Conservation (phyloP, 306 rosid genomes). For the Castanea sativa region DNA sequence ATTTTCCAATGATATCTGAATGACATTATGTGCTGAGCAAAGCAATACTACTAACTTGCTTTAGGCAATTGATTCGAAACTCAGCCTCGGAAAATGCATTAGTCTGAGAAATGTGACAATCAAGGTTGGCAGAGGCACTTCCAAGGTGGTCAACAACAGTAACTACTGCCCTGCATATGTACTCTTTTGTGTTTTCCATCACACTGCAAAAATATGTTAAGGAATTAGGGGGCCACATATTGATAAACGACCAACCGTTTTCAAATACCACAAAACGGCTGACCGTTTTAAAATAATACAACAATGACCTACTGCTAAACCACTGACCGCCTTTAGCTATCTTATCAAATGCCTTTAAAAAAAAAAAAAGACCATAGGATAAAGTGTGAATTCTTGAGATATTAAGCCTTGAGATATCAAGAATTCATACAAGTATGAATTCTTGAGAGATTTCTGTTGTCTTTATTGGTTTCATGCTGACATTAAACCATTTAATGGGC, state of each 20-base stretch:
- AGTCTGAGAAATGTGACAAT: constrained; percentile 54
- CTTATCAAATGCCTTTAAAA: no score
- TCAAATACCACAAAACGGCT: not conserved
- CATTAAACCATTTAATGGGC: no score
- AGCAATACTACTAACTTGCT: constrained; percentile 48
- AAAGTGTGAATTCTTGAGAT: no score
- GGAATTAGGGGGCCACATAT: not conserved
- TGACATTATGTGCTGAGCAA: not conserved
- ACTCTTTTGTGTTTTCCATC: constrained; percentile 72
- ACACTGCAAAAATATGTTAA: constrained; percentile 46
- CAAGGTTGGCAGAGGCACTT: constrained; percentile 63
- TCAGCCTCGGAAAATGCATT: constrained; percentile 61
- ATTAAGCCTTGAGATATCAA: no score
- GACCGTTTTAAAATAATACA: not conserved
- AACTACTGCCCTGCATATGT: constrained; percentile 68
- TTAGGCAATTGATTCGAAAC: constrained; percentile 56
- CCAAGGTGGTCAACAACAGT: constrained; percentile 94
- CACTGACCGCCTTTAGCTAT: no score
- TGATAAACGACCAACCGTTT: not conserved
- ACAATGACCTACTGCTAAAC: no score
- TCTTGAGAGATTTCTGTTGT: no score
- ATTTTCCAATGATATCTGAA: not conserved
- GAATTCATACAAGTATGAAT: no score
- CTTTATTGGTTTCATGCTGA: no score
- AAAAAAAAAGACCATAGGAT: no score